Evolutionary conservation across 495 filamentous ascomycete genomes (phyloP).

Genomic region (Aspergillus avenaceus): DNA sequence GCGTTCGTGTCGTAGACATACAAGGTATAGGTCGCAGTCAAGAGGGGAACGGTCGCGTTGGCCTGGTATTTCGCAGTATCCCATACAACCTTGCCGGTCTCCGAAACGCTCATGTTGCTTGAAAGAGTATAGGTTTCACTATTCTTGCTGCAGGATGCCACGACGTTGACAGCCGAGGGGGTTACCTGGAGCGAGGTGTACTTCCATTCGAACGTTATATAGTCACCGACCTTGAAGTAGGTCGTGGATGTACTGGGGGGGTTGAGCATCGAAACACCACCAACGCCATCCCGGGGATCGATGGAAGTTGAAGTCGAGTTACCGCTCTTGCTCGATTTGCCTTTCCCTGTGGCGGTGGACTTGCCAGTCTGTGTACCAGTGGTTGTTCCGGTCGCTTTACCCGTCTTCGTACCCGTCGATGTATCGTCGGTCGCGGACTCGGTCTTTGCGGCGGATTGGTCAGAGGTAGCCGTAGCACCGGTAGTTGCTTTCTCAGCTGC

Average conservation of each 20-base stretch:
- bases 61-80: constrained; percentile 70
- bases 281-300: constrained; percentile 58
- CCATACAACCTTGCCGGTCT: constrained; percentile 64
- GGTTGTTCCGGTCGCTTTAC: constrained; percentile 14
- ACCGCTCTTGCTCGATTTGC: constrained; percentile 28
- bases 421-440: constrained; percentile 16
- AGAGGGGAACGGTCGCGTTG: constrained; percentile 55
- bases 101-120: constrained; percentile 54
- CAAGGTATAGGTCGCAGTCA: constrained; percentile 78
- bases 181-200: constrained; percentile 81
- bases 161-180: constrained; percentile 74
- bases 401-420: constrained; percentile 16
- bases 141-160: constrained; percentile 72
- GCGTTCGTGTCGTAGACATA: constrained; percentile 72
- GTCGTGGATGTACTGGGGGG: constrained; percentile 59
- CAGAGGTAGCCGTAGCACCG: constrained; percentile 15
- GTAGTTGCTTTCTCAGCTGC: constrained; percentile 20
- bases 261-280: constrained; percentile 78
- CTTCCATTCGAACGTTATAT: constrained; percentile 88
- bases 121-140: constrained; percentile 62
- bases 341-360: constrained; percentile 22
- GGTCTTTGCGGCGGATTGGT: constrained; percentile 19
- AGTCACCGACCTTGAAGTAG: constrained; percentile 86
- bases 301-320: constrained; percentile 43
- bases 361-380: constrained; percentile 20